These are phyloP conservation scores for Scheffersomyces insectosa DNA, from an alignment of 1,139 yeast genomes.

Conservation along the genomic window DNA sequence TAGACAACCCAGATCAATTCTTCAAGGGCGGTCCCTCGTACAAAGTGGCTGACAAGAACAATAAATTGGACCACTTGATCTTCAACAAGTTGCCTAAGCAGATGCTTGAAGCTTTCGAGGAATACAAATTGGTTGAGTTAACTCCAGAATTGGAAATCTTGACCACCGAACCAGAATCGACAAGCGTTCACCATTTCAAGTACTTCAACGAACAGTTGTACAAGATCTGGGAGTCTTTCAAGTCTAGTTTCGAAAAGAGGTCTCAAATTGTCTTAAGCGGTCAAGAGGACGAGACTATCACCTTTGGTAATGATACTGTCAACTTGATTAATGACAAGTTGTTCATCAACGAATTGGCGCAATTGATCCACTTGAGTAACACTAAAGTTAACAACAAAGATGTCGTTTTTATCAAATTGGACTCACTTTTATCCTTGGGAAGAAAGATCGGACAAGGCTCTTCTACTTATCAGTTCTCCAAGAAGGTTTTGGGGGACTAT, in stretches of 20 bases:
- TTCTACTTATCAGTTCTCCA: constrained; percentile 39
- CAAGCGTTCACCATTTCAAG: constrained; percentile 34
- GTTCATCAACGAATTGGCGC: constrained; percentile 50
- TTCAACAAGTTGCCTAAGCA: constrained; percentile 20
- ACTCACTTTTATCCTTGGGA: constrained; percentile 43
- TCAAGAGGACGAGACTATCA: constrained; percentile 6
- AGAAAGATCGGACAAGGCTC: constrained; percentile 44
- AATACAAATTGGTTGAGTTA: constrained; percentile 17
- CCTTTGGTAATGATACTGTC: constrained; percentile 10
- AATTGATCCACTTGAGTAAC: constrained; percentile 36
- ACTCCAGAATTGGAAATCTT: constrained; percentile 39
- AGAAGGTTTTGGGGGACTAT: constrained; percentile 31
- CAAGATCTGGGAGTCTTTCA: constrained; percentile 37
- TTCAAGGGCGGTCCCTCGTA: constrained; percentile 22
- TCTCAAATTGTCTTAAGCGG: constrained; percentile 2
- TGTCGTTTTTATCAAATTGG: constrained; percentile 33
- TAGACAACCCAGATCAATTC: constrained; percentile 27
- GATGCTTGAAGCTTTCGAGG: constrained; percentile 9
- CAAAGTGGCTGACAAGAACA: constrained; percentile 13
- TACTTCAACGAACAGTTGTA: constrained; percentile 32
- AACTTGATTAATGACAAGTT: constrained; percentile 41
- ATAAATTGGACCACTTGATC: constrained; percentile 8
- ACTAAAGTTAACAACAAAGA: constrained; percentile 14
- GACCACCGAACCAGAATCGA: constrained; percentile 16
- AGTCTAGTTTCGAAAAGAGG: constrained; percentile 8